Evolutionary conservation across 805 yeast genomes (phyloP), one percentile per base, ranked within the genome.

Genomic region (Saccharomycopsis fibuligera): DNA sequence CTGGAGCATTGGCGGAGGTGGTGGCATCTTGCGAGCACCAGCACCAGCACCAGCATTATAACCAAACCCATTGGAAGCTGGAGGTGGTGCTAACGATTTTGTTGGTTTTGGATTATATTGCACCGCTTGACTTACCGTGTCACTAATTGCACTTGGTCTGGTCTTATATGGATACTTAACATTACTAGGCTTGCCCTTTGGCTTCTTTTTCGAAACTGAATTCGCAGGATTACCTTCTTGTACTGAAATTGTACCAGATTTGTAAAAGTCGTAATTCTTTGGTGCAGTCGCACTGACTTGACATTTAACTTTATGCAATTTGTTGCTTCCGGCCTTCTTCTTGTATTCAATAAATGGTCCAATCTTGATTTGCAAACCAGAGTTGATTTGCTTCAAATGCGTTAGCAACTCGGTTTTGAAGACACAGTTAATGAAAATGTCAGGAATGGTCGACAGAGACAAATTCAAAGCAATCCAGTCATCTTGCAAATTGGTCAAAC

Each of bases 371-470:
- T 73, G 70, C 42, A 88, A 67, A 0, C 76, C 73, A 14, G 74
- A 73, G 57, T 81, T 79, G 44, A 82, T 54, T 53, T 75, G 75
- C 60, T 80, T 83, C 61, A 90, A 66, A 42, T 83, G 85, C 0
- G 96, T 81, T 0, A 86, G 68, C 46, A 93, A 68, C 62, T 93
- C 99, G 0, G 98, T 93, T 67, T 93, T 93, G 69, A 93, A 86
- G 49, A 77, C 76, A 50, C 89, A 74, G 64, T 86, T 85, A 53
- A 93, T 69, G 50, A 93, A 77, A 10, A 86, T 74, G 66, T 93
- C 99, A 1, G 96, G 88, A 4, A 75, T 69, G 0, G 80, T 74
- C 16, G 41, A 5, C 21, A 27, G 33, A 19, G 74, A 73, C 49
- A 79, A 64, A 31, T 77, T 75, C 40, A 85, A 60, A 1, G 96